phyloP scores from a whole-genome alignment of 371 early-diverging fungal genomes.

The Syncephalastrum racemosum region DNA sequence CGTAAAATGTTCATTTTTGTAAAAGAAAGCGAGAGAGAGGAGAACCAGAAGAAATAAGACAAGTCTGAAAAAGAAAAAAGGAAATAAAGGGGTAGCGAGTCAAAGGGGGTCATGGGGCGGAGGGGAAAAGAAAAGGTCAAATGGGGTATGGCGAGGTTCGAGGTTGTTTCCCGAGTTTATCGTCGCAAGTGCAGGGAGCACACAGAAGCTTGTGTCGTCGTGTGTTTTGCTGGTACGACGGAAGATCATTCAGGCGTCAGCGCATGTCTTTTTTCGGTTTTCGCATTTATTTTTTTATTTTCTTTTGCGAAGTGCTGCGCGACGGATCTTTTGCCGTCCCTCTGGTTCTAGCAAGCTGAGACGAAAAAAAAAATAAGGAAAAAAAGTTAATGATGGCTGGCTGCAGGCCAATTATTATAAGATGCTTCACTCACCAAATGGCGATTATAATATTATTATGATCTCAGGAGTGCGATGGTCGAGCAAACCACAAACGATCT shows the following conservation, averaged over 20 bases:
- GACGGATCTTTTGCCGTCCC: background rate
- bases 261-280: background rate
- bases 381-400: no score
- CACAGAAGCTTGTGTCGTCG: background rate
- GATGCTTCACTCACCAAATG: background rate
- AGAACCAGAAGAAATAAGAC: no score
- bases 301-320: background rate
- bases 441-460: background rate
- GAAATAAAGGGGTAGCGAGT: no score
- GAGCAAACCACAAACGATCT: conserved; percentile 8
- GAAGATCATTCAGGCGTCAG: background rate
- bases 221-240: background rate
- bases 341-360: no score
- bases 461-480: conserved; percentile 2
- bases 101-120: conserved; percentile 1
- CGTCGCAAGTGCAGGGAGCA: conserved; percentile 2
- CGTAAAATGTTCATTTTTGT: no score
- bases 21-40: no score
- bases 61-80: no score
- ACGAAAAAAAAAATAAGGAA: no score
- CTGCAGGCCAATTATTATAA: conserved; percentile 2
- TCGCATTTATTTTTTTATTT: no score
- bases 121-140: conserved; percentile 5
- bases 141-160: conserved; percentile 8
- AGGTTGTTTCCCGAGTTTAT: conserved; percentile 6